Evolutionary conservation across 2,329 filamentous ascomycete genomes (phyloP).

Genomic region (Cladophialophora yegresii): DNA sequence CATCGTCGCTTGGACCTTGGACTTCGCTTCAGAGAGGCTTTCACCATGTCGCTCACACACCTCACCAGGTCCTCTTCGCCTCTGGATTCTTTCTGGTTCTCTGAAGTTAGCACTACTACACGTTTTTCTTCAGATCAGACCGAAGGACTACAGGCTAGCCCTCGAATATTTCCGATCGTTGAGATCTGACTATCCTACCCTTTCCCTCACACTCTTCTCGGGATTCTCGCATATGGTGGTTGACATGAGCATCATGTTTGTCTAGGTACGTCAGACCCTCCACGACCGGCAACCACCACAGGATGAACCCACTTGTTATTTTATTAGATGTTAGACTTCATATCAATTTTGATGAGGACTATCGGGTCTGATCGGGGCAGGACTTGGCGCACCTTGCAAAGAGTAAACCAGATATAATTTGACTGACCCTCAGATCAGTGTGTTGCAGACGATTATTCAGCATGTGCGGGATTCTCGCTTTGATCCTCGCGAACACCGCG

Average conservation of each 20-base stretch:
- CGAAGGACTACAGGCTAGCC: constrained; percentile 8
- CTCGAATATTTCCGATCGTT: constrained; percentile 15
- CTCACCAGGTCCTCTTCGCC: constrained; percentile 3
- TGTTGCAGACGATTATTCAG: constrained; percentile 37
- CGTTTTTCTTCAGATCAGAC: constrained; percentile 18
- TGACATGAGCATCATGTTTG: neutral
- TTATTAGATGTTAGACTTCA: constrained; percentile 54
- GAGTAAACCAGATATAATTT: neutral
- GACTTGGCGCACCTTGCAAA: constrained; percentile 7
- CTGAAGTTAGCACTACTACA: constrained; percentile 1
- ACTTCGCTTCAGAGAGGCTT: neutral
- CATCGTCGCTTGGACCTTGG: neutral
- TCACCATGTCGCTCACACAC: constrained; percentile 1
- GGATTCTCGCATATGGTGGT: neutral
- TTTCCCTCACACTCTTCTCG: neutral
- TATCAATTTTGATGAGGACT: constrained; percentile 40
- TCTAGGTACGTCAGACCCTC: constrained; percentile 21
- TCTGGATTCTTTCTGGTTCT: neutral
- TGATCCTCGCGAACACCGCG: constrained; percentile 61
- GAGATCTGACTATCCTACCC: constrained; percentile 8
- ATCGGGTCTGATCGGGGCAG: constrained; percentile 26
- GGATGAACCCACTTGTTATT: constrained; percentile 48
- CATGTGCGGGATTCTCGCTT: constrained; percentile 65
- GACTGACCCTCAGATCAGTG: constrained; percentile 14
- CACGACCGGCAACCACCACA: constrained; percentile 20